Evolutionary conservation across 2,329 filamentous ascomycete genomes (phyloP).

Genomic region (Raffaelea albimanens): DNA sequence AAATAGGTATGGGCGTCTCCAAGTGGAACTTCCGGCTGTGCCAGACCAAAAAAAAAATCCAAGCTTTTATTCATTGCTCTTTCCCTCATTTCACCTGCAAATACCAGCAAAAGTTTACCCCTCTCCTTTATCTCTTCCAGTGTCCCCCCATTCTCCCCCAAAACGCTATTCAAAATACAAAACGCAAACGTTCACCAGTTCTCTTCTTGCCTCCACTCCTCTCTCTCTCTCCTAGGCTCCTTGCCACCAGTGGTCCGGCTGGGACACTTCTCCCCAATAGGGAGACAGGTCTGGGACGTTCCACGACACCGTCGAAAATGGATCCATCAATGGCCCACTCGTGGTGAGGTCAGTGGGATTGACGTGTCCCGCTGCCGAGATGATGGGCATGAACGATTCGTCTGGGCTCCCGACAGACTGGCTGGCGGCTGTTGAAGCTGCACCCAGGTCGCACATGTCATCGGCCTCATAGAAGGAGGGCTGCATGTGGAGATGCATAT

Average conservation of each 20-base stretch:
- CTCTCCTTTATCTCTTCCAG: too few relatives aligned
- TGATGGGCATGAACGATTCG: constrained; percentile 5
- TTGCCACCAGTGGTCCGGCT: constrained; percentile 10
- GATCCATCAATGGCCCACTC: background rate
- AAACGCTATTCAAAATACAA: too few relatives aligned
- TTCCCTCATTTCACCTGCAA: too few relatives aligned
- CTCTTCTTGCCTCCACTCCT: background rate
- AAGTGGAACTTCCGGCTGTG: too few relatives aligned
- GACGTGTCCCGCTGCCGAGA: background rate
- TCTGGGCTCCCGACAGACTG: constrained; percentile 10
- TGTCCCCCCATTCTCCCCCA: too few relatives aligned
- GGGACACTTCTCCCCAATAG: constrained; percentile 8
- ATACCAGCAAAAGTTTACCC: too few relatives aligned
- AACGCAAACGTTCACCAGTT: too few relatives aligned
- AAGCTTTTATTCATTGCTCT: too few relatives aligned
- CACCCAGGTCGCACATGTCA: constrained; percentile 1
- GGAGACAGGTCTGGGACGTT: constrained; percentile 7
- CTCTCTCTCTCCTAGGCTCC: background rate
- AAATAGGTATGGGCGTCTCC: too few relatives aligned
- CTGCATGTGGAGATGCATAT: background rate
- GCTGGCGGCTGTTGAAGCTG: constrained; percentile 6
- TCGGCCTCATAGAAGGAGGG: background rate
- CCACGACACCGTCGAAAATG: constrained; percentile 8
- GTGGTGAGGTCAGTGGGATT: background rate
- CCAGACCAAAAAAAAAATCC: too few relatives aligned